Evolutionary conservation across 2,329 filamentous ascomycete genomes (phyloP), one percentile per base, ranked within the genome.

Genomic region (Leptographium wingfieldii): DNA sequence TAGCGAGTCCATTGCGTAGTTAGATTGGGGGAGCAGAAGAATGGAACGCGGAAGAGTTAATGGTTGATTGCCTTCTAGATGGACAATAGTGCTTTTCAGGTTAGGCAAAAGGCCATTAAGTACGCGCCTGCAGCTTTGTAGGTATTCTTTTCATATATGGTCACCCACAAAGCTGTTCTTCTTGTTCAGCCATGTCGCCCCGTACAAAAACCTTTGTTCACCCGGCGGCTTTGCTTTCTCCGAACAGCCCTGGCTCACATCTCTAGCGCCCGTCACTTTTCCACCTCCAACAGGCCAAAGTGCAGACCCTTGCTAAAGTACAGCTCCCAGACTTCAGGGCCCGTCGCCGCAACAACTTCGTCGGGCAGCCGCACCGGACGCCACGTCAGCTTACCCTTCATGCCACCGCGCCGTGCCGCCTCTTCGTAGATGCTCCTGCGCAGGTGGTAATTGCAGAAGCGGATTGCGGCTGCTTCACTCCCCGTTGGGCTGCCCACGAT

Each of bases 401-500:
- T 58, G 1, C 69, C 69, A 3, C 65, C 70, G 19, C 65, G 65
- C 43, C 65, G 64, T 16, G 69, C 69, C 16, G 66, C 67, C 40
- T 64, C 59, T 59, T 71, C 66, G 57, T 68, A 69, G 3, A 69
- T 49, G 35, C 63, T 65, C 62, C 66, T 67, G 55, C 60, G 65
- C 57, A 72, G 61, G 63, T 70, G 67, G 54, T 66, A 70, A 52
- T 62, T 65, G 14, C 64, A 59, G 56, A 70, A 69, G 22, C 61
- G 59, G 16, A 71, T 52, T 5, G 19, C 7, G 43, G 43, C 43
- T 5, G 16, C 16, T 14, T 66, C 60, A 11, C 61, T 61, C 7
- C 56, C 40, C 5, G 12, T 11, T 16, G 29, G 16, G 25, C 31
- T 19, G 25, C 51, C 58, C 27, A 48, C 53, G 31, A 62, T 52